These are phyloP conservation scores for Anisodus acutangulus DNA, from an alignment of 257 asterid species.

Conservation along the genomic window DNA sequence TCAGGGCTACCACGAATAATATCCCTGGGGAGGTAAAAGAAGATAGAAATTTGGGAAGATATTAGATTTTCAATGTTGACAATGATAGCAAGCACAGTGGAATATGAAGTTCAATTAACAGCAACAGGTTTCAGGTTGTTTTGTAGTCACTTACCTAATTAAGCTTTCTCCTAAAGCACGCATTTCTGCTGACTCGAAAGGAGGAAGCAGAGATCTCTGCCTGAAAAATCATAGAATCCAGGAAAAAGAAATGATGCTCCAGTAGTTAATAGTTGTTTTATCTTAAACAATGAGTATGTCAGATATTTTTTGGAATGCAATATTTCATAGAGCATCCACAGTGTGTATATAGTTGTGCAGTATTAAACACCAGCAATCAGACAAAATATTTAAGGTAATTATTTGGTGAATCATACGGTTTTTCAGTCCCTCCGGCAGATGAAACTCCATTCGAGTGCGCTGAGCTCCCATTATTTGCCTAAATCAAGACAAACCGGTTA, in stretches of 20 bases:
- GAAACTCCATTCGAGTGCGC: constrained; percentile 56
- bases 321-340: not conserved
- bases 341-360: not conserved
- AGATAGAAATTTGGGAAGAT: constrained; percentile 13
- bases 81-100: constrained; percentile 28
- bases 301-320: not conserved
- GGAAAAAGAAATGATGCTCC: constrained; percentile 13
- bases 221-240: constrained; percentile 54
- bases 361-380: not conserved
- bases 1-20: constrained; percentile 93
- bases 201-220: constrained; percentile 79
- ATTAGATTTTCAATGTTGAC: constrained; percentile 24
- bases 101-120: constrained; percentile 32
- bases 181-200: constrained; percentile 91
- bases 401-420: constrained; percentile 55
- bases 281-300: not conserved
- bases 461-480: constrained; percentile 52
- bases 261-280: not conserved
- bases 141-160: constrained; percentile 63
- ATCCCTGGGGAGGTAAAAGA: constrained; percentile 61
- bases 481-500: constrained; percentile 37
- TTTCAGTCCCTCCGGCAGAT: constrained; percentile 51
- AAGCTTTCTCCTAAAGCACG: constrained; percentile 87
- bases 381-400: not conserved
- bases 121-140: constrained; percentile 18